Conservation (phyloP, 2,329 filamentous ascomycete species). For the Colletotrichum karsti region DNA sequence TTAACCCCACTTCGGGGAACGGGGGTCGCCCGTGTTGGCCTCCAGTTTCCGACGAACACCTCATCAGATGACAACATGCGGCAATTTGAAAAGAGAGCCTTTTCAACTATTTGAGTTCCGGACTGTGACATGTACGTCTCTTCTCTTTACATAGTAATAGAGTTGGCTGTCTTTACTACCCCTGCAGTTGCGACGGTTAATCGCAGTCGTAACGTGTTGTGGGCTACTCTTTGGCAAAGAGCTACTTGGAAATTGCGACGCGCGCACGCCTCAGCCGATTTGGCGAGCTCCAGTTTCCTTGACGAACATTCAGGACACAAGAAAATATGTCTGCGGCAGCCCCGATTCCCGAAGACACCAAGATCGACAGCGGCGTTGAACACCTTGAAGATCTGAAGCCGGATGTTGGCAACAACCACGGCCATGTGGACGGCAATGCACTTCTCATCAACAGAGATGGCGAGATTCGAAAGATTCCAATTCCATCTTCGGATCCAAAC, state of each 20-base stretch:
- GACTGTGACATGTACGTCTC: no score
- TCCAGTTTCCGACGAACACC: neutral
- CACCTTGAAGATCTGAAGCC: constrained; percentile 6
- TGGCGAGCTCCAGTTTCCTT: neutral
- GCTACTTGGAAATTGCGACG: neutral
- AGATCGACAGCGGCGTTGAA: neutral
- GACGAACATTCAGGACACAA: neutral
- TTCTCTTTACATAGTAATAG: neutral
- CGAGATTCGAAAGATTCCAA: constrained; percentile 29
- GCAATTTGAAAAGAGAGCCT: neutral
- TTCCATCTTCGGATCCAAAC: constrained; percentile 32
- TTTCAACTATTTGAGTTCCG: no score
- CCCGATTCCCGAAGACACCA: neutral
- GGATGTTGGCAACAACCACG: neutral
- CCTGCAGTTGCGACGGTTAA: constrained; percentile 20
- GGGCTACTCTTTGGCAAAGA: neutral
- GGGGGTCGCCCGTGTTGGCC: neutral
- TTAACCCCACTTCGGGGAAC: constrained; percentile 15
- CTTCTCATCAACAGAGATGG: constrained; percentile 26
- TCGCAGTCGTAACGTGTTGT: constrained; percentile 13
- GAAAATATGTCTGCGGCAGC: neutral
- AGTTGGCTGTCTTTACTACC: neutral
- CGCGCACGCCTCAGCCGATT: no score
- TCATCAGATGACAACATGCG: neutral
- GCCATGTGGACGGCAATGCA: constrained; percentile 24